Conservation (phyloP, 495 filamentous ascomycete genomes). For the Aspergillus taichungensis region DNA sequence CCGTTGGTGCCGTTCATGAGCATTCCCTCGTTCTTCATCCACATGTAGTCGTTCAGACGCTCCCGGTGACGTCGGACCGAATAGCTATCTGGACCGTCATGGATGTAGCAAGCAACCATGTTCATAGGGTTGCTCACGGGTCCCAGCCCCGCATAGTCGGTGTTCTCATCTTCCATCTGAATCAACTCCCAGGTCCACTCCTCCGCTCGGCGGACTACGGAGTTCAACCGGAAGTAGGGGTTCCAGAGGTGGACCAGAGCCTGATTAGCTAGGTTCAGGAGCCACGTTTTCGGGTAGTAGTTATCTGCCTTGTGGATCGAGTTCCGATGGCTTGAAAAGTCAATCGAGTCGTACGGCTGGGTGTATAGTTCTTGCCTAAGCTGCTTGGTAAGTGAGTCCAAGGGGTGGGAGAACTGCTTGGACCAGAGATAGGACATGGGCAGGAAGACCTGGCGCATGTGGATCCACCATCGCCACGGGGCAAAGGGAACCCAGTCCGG, state of each 20-base stretch:
- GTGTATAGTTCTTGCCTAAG: conserved; percentile 81
- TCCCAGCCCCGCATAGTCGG: conserved; percentile 75
- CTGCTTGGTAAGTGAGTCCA: conserved; percentile 59
- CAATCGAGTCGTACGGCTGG: conserved; percentile 65
- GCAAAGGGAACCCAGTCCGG: conserved; percentile 93
- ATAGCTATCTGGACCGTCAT: conserved; percentile 69
- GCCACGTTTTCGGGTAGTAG: conserved; percentile 83
- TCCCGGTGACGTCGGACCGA: conserved; percentile 73
- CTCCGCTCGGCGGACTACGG: conserved; percentile 57
- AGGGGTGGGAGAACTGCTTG: conserved; percentile 60
- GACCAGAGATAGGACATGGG: conserved; percentile 90
- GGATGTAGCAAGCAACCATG: conserved; percentile 69
- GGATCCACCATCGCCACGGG: conserved; percentile 98
- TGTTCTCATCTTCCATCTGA: conserved; percentile 84
- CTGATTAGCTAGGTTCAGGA: conserved; percentile 70
- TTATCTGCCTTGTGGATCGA: conserved; percentile 73
- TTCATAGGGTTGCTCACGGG: conserved; percentile 91
- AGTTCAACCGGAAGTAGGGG: conserved; percentile 56
- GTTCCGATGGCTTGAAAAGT: conserved; percentile 72
- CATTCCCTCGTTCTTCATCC: conserved; percentile 90
- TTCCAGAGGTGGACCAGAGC: conserved; percentile 68
- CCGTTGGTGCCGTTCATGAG: conserved; percentile 93
- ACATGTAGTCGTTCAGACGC: conserved; percentile 75
- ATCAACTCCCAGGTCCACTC: conserved; percentile 70
- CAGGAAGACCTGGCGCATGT: conserved; percentile 87